Evolutionary conservation across 495 filamentous ascomycete species (phyloP).

Genomic region (Trichoderma parareesei): DNA sequence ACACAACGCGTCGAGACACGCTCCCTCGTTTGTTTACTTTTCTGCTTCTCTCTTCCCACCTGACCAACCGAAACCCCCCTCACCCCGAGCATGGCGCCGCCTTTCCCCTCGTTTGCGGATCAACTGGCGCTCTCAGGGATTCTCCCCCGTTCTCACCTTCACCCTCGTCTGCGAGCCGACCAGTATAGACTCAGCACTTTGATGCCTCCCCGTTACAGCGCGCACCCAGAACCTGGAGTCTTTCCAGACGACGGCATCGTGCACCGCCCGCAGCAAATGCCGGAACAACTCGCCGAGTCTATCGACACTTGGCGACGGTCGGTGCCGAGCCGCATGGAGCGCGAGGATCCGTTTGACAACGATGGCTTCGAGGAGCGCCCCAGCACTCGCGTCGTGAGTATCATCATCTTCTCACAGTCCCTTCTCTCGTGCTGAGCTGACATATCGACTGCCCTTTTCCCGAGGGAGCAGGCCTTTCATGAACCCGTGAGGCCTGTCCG

Average conservation of each 20-base stretch:
- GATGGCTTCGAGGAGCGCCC: not conserved
- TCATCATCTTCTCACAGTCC: not conserved
- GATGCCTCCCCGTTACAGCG: too few species aligned
- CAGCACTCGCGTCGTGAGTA: constrained; percentile 4
- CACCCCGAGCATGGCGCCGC: too few species aligned
- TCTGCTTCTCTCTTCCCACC: too few species aligned
- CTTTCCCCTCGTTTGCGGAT: too few species aligned
- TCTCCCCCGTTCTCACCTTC: too few species aligned
- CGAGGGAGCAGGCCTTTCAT: not conserved
- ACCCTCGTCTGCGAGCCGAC: too few species aligned
- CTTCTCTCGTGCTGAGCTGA: not conserved
- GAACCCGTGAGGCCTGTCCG: not conserved
- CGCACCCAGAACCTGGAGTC: not conserved
- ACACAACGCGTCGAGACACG: too few species aligned
- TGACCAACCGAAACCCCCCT: too few species aligned
- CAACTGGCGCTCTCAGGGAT: too few species aligned
- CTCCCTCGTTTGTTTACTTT: too few species aligned
- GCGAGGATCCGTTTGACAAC: constrained; percentile 1
- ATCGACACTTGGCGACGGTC: constrained; percentile 6
- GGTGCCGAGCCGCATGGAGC: not conserved
- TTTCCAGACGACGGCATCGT: not conserved
- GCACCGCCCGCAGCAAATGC: not conserved
- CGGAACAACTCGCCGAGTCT: not conserved
- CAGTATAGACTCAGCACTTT: too few species aligned
- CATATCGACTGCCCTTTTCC: not conserved